Conservation (phyloP, 306 rosid species). For the Luffa aegyptiaca region DNA sequence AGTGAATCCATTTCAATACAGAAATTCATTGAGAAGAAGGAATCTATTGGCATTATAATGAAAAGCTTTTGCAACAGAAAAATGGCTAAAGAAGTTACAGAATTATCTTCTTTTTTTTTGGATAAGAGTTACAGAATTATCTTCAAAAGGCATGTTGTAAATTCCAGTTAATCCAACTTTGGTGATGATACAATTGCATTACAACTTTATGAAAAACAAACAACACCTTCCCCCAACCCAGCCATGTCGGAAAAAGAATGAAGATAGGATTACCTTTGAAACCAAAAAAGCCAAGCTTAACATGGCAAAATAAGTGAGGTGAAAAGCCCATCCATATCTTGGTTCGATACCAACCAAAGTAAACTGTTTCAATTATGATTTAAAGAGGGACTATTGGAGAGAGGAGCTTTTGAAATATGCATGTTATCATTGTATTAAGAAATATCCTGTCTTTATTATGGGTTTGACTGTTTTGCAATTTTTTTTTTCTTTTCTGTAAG, state of each 20-base stretch:
- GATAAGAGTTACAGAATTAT: background rate
- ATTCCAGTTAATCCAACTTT: too few relatives aligned
- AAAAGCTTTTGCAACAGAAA: background rate
- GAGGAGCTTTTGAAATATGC: background rate
- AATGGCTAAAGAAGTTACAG: background rate
- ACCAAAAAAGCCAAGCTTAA: background rate
- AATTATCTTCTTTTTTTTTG: background rate
- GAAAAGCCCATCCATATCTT: background rate
- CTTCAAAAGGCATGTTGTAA: background rate
- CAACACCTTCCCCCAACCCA: background rate
- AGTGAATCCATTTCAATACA: too few relatives aligned
- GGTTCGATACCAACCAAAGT: background rate
- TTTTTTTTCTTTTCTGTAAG: background rate
- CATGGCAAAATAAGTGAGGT: background rate
- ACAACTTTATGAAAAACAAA: background rate
- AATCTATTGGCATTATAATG: background rate
- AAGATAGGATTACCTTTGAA: background rate
- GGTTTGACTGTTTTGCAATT: background rate
- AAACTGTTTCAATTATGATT: background rate
- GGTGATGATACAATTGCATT: background rate
- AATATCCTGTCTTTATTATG: background rate
- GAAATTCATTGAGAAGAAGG: background rate
- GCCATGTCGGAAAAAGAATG: background rate
- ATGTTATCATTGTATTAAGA: background rate
- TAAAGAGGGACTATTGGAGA: background rate